Percentiles rank a stretch among this genome's conserved stretches.
phyloP scores from a whole-genome alignment of 106 monocot genomes.

The Posidonia australis region DNA sequence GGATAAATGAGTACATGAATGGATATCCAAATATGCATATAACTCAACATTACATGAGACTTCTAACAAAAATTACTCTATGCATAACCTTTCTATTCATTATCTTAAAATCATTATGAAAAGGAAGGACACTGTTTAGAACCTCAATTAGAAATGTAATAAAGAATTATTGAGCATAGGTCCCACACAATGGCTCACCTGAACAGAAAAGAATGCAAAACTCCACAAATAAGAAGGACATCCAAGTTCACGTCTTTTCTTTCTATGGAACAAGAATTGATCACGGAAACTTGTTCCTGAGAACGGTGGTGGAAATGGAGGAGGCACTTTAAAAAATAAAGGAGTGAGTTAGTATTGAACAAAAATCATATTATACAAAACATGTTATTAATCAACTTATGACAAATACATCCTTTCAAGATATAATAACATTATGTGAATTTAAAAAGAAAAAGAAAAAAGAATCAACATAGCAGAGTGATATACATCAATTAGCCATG shows the following conservation, averaged over 20 bases:
- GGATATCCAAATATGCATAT: too few relatives aligned
- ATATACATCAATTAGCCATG: too few relatives aligned
- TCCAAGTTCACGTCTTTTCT: constrained; percentile 9
- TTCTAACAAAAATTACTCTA: too few relatives aligned
- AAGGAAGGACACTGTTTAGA: too few relatives aligned
- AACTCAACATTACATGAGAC: too few relatives aligned
- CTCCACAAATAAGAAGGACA: constrained; percentile 16
- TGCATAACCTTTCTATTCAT: too few relatives aligned
- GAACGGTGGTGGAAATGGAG: constrained; percentile 17
- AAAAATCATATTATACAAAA: neutral
- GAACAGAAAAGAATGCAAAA: constrained; percentile 6
- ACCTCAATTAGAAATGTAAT: too few relatives aligned
- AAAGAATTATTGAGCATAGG: neutral
- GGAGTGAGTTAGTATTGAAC: neutral
- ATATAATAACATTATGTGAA: constrained; percentile 1
- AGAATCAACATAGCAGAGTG: too few relatives aligned
- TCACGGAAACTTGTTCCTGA: constrained; percentile 13
- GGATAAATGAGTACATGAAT: too few relatives aligned
- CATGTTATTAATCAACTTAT: neutral
- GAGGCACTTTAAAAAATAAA: constrained; percentile 12
- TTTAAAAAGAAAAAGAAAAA: neutral
- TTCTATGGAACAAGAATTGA: constrained; percentile 9
- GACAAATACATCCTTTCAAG: neutral
- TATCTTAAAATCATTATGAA: neutral
- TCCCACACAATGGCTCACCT: neutral